Base-by-base conservation (phyloP, 2,329 filamentous ascomycete genomes). In the Penicillium concentricum region DNA sequence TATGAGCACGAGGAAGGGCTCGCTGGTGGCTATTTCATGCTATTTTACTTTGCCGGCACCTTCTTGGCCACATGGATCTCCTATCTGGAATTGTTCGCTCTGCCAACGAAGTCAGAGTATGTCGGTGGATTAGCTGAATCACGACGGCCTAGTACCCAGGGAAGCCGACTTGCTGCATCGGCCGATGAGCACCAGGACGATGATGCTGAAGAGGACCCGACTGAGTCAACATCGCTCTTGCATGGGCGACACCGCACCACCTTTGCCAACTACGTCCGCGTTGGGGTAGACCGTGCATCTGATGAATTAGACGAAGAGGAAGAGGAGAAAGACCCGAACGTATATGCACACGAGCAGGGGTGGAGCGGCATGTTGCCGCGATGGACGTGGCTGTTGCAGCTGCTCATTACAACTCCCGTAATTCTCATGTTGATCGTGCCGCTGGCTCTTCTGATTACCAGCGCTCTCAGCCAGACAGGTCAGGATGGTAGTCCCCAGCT, bases 341-440 rank as follows among this genome's bases (percentile, higher is more conserved):
- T 81, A 7, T 92, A 87, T 68, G 83, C 84, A 13, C 78, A 84
- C 51, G 94, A 97, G 70, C 94, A 97, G 73, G 78, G 82, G 15
- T 99, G 94, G 94, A 96, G 91, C 50, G 83, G 83, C 4, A 82
- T 82, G 37, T 77, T 97, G 52, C 91, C 91, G 1, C 84, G 82
- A 43, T 97, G 89, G 89, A 87, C 89, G 18, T 99, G 94, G 94
- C 74, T 94, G 41, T 65, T 96, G 18, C 92, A 99, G 68, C 88
- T 97, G 62, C 78, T 97, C 4, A 70, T 97, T 16, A 78, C 95
- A 10, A 89, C 85, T 0, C 92, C 92, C 0, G 84, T 96, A 51
- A 84, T 87, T 46, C 79, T 96, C 44, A 87, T 94, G 58, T 73
- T 97, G 20, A 76, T 90, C 16, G 90, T 87, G 1, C 91, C 96